A percentile compares a stretch with the other conserved stretches of the same genome.
Conservation (phyloP, 768 basidiomycete species). For the Lactarius sanguifluus region DNA sequence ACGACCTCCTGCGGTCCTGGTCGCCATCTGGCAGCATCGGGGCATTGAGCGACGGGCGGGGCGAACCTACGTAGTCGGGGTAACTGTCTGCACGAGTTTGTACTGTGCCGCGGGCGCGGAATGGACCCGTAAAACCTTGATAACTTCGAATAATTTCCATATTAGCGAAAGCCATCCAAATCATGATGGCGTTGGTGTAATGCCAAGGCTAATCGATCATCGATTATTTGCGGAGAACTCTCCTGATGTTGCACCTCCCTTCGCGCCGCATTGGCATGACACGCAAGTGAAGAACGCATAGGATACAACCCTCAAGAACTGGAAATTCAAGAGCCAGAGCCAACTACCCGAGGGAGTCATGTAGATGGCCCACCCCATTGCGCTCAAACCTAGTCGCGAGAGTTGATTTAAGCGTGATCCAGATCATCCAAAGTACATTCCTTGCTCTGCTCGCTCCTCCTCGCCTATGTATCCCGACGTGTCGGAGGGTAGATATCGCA, state of each 20-base stretch:
- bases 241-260: slow-evolving; percentile 6
- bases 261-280: slow-evolving; percentile 18
- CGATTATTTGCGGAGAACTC: background rate
- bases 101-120: slow-evolving; percentile 55
- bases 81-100: slow-evolving; percentile 51
- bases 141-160: slow-evolving; percentile 56
- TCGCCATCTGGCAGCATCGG: slow-evolving; percentile 41
- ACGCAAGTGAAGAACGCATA: slow-evolving; percentile 21
- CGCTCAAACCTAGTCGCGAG: slow-evolving; percentile 21
- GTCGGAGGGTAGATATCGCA: slow-evolving; percentile 46
- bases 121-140: slow-evolving; percentile 54
- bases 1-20: background rate
- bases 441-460: slow-evolving; percentile 40
- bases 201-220: background rate
- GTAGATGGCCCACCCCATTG: slow-evolving; percentile 17
- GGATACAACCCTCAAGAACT: background rate
- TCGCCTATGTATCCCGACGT: background rate
- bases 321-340: slow-evolving; percentile 1
- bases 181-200: background rate
- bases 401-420: slow-evolving; percentile 17
- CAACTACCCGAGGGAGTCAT: slow-evolving; percentile 9
- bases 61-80: slow-evolving; percentile 57
- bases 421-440: slow-evolving; percentile 3
- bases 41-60: slow-evolving; percentile 49
- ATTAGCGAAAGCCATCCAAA: slow-evolving; percentile 50